Evolutionary conservation across 164 flowering plant species (phyloP), one percentile per base, ranked within the genome.

Genomic region (Vitis rupestris): DNA sequence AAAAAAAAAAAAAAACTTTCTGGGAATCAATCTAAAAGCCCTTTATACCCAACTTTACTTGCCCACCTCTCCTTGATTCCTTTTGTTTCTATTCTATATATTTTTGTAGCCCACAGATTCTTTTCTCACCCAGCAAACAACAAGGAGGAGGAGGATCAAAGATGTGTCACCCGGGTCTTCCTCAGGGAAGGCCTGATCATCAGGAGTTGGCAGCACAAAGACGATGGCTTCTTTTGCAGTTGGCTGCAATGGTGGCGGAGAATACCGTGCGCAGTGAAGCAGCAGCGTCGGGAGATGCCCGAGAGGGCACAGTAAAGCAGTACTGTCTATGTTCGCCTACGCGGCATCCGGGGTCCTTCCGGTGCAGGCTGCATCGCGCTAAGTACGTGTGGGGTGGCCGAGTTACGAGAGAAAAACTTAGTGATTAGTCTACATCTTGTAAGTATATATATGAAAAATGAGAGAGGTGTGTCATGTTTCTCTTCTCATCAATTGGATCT

Each of bases 251-350:
- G 55, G 63, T 17, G 2, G 64, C 37, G 47, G 59, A 2, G 37
- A 49, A 4, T 37, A 48, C 61, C 6, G 49, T 30, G 50, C 14
- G 52, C 60, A 48, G 3, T 14, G 4, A 55, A 8, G 61, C 11
- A 55, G 44, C 48, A 14, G 59, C 15, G 2, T 50, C 65, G 16
- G 73, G 63, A 1, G 52, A 66, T 27, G 77, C 55, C 16, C 55
- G 68, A 8, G 78, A 65, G 10, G 66, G 60, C 50, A 9, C 50
- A 48, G 1, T 49, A 9, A 78, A 72, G 75, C 65, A 29, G 73
- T 85, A 4, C 44, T 37, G 89, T 37, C n/a, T 85, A 48, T 87
- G 91, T 64, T 86, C 91, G 16, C 91, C 91, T 8, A 84, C 91
- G 4, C 54, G 61, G 60, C 91, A 87, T 67, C 89, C 86, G 3